These are phyloP conservation scores for Boletus rubescentipes DNA, from an alignment of 768 basidiomycete genomes.

Conservation along the genomic window DNA sequence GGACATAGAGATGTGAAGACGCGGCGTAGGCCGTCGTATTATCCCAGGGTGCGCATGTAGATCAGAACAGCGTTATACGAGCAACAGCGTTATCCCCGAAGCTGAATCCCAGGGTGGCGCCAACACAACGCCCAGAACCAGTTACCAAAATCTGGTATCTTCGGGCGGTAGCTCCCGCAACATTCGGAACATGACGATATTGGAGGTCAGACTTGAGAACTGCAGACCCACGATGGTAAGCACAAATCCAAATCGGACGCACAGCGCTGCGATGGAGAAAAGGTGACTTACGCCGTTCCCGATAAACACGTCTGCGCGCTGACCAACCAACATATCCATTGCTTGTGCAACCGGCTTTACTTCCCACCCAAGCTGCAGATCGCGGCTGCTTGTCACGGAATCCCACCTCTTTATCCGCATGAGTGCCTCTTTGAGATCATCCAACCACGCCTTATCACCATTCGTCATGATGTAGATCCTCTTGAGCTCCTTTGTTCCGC, in stretches of 20 bases:
- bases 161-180: constrained; percentile 34
- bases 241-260: not conserved
- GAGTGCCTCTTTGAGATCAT: constrained; percentile 44
- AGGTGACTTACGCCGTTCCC: constrained; percentile 63
- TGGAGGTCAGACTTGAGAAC: constrained; percentile 51
- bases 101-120: not conserved
- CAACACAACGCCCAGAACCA: not conserved
- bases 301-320: constrained; percentile 61
- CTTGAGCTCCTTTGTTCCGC: constrained; percentile 32
- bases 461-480: constrained; percentile 68
- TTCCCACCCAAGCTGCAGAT: constrained; percentile 52
- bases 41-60: not conserved
- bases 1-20: not conserved
- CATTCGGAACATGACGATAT: constrained; percentile 45
- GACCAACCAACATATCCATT: constrained; percentile 67
- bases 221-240: constrained; percentile 15
- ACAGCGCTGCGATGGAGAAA: not conserved
- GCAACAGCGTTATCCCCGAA: not conserved
- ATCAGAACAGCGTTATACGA: not conserved
- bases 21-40: not conserved
- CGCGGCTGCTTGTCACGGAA: constrained; percentile 51
- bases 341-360: constrained; percentile 57
- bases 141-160: constrained; percentile 43
- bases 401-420: constrained; percentile 42
- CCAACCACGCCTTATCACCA: constrained; percentile 49